Conservation (phyloP, 805 yeast species). For the Millerozyma acaciae region DNA sequence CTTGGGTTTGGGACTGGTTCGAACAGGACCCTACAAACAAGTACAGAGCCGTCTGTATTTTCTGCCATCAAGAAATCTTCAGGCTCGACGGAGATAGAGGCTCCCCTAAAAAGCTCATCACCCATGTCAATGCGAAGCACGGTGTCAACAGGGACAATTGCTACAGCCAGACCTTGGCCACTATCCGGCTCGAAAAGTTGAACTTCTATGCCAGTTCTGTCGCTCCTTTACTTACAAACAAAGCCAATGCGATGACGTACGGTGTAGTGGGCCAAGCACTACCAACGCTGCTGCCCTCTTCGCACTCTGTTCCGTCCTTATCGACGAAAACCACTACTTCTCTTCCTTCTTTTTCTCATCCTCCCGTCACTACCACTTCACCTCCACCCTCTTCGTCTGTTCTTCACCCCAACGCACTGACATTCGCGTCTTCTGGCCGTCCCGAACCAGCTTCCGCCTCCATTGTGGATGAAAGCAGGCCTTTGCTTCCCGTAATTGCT, state of each 20-base stretch:
- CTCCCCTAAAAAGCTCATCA: slow-evolving; percentile 14
- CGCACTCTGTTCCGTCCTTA: not conserved
- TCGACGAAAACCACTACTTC: not conserved
- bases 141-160: slow-evolving; percentile 12
- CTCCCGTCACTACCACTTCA: not conserved
- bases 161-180: slow-evolving; percentile 1
- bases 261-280: slow-evolving; percentile 6
- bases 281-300: no score
- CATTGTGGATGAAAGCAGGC: slow-evolving; percentile 3
- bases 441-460: not conserved
- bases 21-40: slow-evolving; percentile 15
- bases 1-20: slow-evolving; percentile 19
- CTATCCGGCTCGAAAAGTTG: slow-evolving; percentile 9
- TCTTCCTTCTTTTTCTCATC: not conserved
- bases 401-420: not conserved
- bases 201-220: slow-evolving; percentile 6
- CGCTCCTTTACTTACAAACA: slow-evolving; percentile 12
- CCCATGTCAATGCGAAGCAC: slow-evolving; percentile 15
- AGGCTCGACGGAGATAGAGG: slow-evolving; percentile 16
- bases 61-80: slow-evolving; percentile 14
- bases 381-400: not conserved
- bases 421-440: not conserved
- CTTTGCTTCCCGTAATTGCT: not conserved
- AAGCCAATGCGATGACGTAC: slow-evolving; percentile 9
- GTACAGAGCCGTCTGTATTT: slow-evolving; percentile 14